A percentile compares a stretch with the other conserved stretches of the same genome.
Evolutionary conservation across 495 filamentous ascomycete species (phyloP).

Genomic region (Penicillium crystallinum): DNA sequence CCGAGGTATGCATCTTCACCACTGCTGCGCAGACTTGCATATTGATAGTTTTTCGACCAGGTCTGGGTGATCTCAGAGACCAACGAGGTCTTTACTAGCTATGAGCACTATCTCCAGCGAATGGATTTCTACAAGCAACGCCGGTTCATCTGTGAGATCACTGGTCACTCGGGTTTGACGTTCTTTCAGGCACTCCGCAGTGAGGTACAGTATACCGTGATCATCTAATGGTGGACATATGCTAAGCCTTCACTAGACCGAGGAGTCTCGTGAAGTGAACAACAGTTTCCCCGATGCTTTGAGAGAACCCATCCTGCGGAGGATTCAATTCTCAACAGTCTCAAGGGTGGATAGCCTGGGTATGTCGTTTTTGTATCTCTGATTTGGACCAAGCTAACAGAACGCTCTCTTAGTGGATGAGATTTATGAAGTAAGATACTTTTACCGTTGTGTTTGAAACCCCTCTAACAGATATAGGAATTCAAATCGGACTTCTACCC

Average conservation of each 20-base stretch:
- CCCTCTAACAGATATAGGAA: conserved; percentile 55
- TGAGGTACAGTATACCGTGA: conserved; percentile 60
- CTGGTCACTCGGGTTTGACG: conserved; percentile 84
- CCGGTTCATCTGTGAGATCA: conserved; percentile 91
- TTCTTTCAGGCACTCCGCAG: conserved; percentile 92
- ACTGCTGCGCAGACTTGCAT: not conserved
- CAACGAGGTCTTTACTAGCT: conserved; percentile 81
- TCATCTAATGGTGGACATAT: not conserved
- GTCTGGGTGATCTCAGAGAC: conserved; percentile 90
- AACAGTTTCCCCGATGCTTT: conserved; percentile 86
- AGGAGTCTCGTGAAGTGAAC: conserved; percentile 84
- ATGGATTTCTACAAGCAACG: conserved; percentile 94
- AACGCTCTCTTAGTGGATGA: conserved; percentile 51
- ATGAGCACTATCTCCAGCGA: conserved; percentile 80
- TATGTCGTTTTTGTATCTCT: conserved; percentile 31
- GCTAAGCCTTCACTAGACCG: conserved; percentile 48
- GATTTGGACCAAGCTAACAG: conserved; percentile 14
- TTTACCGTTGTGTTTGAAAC: not conserved
- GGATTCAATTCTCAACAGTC: conserved; percentile 85
- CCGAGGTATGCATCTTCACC: conserved; percentile 55
- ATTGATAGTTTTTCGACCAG: conserved; percentile 40
- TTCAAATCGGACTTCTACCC: conserved; percentile 94
- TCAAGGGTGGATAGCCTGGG: conserved; percentile 88
- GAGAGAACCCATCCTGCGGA: conserved; percentile 82
- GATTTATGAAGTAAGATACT: conserved; percentile 54